phyloP scores from a whole-genome alignment of 371 early-diverging fungal species.

The Saksenaea vasiformis region DNA sequence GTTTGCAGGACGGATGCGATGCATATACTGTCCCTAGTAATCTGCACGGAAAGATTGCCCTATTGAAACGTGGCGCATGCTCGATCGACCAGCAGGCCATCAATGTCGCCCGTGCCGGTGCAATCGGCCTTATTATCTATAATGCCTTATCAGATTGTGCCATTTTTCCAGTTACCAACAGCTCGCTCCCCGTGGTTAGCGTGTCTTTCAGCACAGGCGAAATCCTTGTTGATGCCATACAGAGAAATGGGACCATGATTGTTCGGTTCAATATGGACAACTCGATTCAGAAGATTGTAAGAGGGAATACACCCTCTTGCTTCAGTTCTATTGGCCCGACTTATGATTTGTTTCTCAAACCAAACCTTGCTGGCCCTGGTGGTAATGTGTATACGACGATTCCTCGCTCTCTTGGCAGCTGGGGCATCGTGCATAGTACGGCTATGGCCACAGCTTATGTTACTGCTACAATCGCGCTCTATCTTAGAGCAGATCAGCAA shows the following conservation, averaged over 20 bases:
- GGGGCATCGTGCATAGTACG: conserved; percentile 64
- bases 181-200: conserved; percentile 36
- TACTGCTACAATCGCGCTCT: conserved; percentile 67
- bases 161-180: conserved; percentile 4
- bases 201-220: conserved; percentile 28
- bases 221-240: conserved; percentile 10
- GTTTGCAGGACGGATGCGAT: conserved; percentile 16
- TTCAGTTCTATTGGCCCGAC: conserved; percentile 52
- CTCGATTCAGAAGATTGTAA: conserved; percentile 14
- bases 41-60: conserved; percentile 41
- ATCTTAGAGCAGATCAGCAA: conserved; percentile 34
- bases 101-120: conserved; percentile 42
- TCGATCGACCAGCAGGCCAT: conserved; percentile 53
- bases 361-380: conserved; percentile 68
- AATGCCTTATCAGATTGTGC: conserved; percentile 18
- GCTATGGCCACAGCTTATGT: too few species aligned
- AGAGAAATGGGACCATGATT: conserved; percentile 10
- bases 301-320: conserved; percentile 41
- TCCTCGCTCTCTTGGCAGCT: conserved; percentile 42
- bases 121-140: conserved; percentile 54
- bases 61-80: conserved; percentile 58
- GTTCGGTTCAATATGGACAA: conserved; percentile 7
- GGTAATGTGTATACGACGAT: conserved; percentile 70
- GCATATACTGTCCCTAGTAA: conserved; percentile 12
- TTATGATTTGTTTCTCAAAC: conserved; percentile 32